Evolutionary conservation across 305 asterid species (phyloP).

Genomic region (Fraxinus paxiana): DNA sequence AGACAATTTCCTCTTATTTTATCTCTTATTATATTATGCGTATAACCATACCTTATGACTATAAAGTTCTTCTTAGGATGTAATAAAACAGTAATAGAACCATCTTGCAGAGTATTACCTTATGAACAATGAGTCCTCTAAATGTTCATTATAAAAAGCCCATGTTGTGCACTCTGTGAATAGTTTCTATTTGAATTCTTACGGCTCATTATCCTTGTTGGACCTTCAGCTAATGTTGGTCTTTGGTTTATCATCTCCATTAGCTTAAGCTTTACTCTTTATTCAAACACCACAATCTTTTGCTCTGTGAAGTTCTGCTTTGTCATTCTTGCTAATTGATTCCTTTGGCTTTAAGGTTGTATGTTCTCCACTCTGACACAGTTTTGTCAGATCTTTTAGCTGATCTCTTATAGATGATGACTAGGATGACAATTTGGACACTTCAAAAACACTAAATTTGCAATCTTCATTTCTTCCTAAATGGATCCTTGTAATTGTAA

Average conservation of each 20-base stretch:
- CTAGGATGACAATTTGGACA: background rate
- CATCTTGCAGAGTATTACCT: background rate
- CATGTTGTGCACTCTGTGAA: background rate
- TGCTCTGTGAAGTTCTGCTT: background rate
- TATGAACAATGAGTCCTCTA: background rate
- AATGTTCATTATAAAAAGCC: background rate
- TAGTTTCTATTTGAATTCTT: background rate
- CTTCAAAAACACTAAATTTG: background rate
- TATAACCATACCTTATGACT: background rate
- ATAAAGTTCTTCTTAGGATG: background rate
- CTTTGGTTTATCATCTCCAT: background rate
- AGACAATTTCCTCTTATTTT: background rate
- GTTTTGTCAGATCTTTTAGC: background rate
- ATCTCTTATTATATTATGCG: background rate
- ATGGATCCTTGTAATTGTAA: background rate
- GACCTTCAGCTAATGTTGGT: background rate
- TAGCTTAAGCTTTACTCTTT: background rate
- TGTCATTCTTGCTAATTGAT: background rate
- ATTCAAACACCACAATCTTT: background rate
- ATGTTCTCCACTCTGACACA: background rate
- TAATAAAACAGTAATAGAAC: background rate
- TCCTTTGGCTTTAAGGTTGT: background rate
- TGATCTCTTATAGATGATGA: background rate
- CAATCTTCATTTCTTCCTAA: background rate
- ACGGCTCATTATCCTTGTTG: background rate